phyloP scores from a whole-genome alignment of 1,284 basidiomycete species.

The Irpex sp. region DNA sequence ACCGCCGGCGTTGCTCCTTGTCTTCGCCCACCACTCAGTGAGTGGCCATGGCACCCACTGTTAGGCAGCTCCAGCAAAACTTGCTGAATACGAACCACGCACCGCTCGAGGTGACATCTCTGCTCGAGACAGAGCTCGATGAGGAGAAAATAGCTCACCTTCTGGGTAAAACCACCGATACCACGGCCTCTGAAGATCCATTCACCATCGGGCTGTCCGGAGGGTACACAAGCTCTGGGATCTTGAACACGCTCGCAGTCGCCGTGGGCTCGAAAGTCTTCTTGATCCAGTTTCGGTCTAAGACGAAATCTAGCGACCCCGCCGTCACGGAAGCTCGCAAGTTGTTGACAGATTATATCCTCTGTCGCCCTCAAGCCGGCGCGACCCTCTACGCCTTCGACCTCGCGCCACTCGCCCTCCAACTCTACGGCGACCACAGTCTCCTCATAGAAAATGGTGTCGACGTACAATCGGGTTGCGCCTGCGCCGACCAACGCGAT shows the following conservation, averaged over 20 bases:
- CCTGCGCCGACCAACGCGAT: slow-evolving; percentile 25
- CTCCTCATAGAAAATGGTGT: slow-evolving; percentile 41
- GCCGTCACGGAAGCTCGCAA: slow-evolving; percentile 19
- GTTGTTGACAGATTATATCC: slow-evolving; percentile 21
- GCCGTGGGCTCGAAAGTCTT: slow-evolving; percentile 19
- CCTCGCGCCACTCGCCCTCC: slow-evolving; percentile 39
- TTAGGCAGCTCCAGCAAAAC: slow-evolving; percentile 5
- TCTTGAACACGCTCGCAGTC: slow-evolving; percentile 25
- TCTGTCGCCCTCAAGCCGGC: slow-evolving; percentile 19
- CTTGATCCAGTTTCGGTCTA: slow-evolving; percentile 24
- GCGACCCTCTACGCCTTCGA: slow-evolving; percentile 36
- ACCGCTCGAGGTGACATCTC: slow-evolving; percentile 3
- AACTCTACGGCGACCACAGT: slow-evolving; percentile 37
- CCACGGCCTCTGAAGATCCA: neutral
- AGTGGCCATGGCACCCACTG: slow-evolving; percentile 3
- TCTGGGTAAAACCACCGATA: neutral
- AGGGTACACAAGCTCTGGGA: slow-evolving; percentile 20
- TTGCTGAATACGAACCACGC: slow-evolving; percentile 2
- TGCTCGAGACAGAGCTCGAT: slow-evolving; percentile 8
- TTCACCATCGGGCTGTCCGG: slow-evolving; percentile 9
- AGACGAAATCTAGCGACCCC: slow-evolving; percentile 14
- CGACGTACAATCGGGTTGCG: slow-evolving; percentile 45
- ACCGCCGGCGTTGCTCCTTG: neutral
- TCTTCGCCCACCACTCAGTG: neutral
- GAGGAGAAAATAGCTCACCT: neutral